Evolutionary conservation across 2,329 filamentous ascomycete genomes (phyloP), one percentile per base, ranked within the genome.

Genomic region (Lasiodiplodia citricola): DNA sequence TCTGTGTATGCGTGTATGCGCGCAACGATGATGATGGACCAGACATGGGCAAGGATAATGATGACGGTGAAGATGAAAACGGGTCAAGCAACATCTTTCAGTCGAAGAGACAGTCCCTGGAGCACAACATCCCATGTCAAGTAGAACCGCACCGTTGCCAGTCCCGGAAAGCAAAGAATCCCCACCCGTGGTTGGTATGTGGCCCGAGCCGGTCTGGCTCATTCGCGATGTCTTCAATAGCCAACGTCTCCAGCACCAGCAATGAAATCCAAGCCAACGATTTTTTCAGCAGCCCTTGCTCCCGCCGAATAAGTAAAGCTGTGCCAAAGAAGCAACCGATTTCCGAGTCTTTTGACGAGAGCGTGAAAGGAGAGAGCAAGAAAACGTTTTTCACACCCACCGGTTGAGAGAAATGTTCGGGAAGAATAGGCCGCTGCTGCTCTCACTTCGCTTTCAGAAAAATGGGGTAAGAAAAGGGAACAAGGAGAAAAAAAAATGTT

Each of bases 401-500:
- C 56, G 44, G 47, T 64, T 7, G n/a, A 64, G 35, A 21, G 37
- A 31, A 54, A 55, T 18, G 13, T 37, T 52, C 25, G 25, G 56
- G 56, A 58, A 55, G 47, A 68, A 68, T 55, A 58, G 54, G 65
- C 54, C 54, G 41, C 28, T 51, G 63, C 63, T 47, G 55, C 65
- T 68, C 66, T 54, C 66, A 57, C 50, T 62, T 68, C 55, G 66
- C 52, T 68, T 52, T 68, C 56, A 60, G 47, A 52, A 44, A 52
- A 52, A 60, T 67, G 55, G 35, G 56, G 55, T n/a, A 68, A 52
- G 56, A 41, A 68, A 68, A 54, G 28, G 56, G 47, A 54, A 60
- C 55, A 62, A 60, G 66, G 52, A 51, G 38, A 64, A 60, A 68
- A 54, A 54, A 67, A 54, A 54, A 60, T 68, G 56, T 68, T 68